These are phyloP conservation scores for Carnegiea gigantea DNA, from an alignment of 179 eudicot genomes.

Conservation along the genomic window DNA sequence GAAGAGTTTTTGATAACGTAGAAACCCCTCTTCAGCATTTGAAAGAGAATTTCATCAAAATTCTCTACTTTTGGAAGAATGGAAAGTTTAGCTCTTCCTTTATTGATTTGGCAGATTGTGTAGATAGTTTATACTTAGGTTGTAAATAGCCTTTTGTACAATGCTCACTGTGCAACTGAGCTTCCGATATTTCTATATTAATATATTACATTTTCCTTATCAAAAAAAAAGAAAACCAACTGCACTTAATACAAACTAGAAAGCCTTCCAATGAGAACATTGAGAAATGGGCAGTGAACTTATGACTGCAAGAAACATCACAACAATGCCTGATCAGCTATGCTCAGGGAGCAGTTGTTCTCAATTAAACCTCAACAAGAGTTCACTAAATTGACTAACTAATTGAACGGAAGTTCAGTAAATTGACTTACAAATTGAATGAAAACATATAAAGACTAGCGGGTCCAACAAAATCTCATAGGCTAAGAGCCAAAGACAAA, in stretches of 20 bases:
- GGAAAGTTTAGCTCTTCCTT: too few relatives aligned
- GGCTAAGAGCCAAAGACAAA: constrained; percentile 10
- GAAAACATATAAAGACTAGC: background rate
- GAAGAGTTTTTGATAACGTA: too few relatives aligned
- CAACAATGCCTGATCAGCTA: background rate
- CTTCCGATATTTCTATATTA: too few relatives aligned
- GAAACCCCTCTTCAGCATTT: too few relatives aligned
- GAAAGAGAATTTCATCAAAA: too few relatives aligned
- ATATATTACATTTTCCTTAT: too few relatives aligned
- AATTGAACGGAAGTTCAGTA: background rate
- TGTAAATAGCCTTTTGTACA: too few relatives aligned
- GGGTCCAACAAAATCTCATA: background rate
- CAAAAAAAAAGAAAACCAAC: too few relatives aligned
- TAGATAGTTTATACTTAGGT: too few relatives aligned
- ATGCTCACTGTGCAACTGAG: too few relatives aligned
- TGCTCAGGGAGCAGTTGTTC: background rate
- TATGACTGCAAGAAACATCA: background rate
- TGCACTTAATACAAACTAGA: background rate
- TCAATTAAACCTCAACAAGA: background rate
- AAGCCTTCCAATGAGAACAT: background rate
- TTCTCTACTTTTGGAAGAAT: too few relatives aligned
- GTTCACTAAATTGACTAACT: background rate
- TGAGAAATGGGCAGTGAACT: background rate
- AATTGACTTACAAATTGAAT: background rate
- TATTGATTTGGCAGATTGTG: too few relatives aligned